phyloP scores from a whole-genome alignment of 2,329 filamentous ascomycete genomes.

The Trichophyton mentagrophytes region DNA sequence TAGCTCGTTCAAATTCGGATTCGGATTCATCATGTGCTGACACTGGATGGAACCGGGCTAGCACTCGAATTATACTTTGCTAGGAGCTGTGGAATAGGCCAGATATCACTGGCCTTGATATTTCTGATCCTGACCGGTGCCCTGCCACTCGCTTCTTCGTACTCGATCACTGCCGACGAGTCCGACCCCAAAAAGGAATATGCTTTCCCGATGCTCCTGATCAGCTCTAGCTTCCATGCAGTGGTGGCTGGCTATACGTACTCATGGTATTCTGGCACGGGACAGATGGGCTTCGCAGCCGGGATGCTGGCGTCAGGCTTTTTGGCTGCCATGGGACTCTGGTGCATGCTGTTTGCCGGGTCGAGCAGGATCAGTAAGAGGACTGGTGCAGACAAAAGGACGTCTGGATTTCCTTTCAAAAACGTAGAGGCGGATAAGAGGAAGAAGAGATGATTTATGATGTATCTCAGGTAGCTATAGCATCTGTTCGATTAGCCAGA shows the following conservation, averaged over 20 bases:
- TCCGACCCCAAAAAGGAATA: conserved; percentile 45
- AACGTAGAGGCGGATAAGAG: conserved; percentile 47
- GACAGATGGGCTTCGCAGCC: conserved; percentile 47
- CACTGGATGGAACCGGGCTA: conserved; percentile 16
- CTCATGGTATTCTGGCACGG: conserved; percentile 46
- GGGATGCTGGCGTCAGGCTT: conserved; percentile 45
- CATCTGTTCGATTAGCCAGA: not conserved
- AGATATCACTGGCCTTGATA: conserved; percentile 51
- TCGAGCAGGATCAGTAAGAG: conserved; percentile 43
- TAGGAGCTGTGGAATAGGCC: conserved; percentile 54
- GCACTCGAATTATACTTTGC: conserved; percentile 61
- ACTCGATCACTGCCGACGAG: conserved; percentile 32
- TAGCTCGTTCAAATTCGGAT: no score
- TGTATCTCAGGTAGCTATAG: not conserved
- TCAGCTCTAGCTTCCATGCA: conserved; percentile 56
- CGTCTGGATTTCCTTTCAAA: conserved; percentile 51
- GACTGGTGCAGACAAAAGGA: conserved; percentile 56
- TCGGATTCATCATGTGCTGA: no score
- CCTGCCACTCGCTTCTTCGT: conserved; percentile 45
- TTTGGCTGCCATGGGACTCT: conserved; percentile 51
- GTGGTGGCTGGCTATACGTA: conserved; percentile 55
- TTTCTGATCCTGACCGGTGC: conserved; percentile 58
- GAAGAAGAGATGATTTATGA: conserved; percentile 1
- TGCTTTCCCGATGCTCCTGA: conserved; percentile 51
- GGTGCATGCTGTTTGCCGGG: conserved; percentile 49